Conservation (phyloP, 1,284 basidiomycete species). For the Sutorius eximius region DNA sequence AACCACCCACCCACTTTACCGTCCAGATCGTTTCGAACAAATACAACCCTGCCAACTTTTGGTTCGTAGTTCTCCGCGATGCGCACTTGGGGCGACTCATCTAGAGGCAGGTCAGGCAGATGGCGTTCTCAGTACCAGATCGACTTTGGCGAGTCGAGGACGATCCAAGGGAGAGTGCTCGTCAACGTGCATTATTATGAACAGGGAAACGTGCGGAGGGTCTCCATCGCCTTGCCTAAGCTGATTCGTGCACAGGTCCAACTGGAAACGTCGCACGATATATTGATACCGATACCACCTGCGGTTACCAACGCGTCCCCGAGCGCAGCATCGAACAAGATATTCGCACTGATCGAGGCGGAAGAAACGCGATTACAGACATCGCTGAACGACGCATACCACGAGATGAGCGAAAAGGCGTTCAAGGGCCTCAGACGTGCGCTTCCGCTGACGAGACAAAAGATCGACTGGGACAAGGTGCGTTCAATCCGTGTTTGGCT, state of each 20-base stretch:
- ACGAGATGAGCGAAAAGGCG: conserved; percentile 85
- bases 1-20: conserved; percentile 52
- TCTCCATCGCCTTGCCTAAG: background rate
- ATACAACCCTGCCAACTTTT: conserved; percentile 90
- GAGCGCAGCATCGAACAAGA: conserved; percentile 62
- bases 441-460: conserved; percentile 88
- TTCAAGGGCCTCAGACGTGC: conserved; percentile 89
- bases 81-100: conserved; percentile 1
- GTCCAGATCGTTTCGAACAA: conserved; percentile 90
- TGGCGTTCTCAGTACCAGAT: conserved; percentile 84
- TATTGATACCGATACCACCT: conserved; percentile 65
- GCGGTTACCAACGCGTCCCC: conserved; percentile 52
- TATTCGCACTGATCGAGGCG: conserved; percentile 77
- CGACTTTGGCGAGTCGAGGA: conserved; percentile 51
- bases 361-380: conserved; percentile 78
- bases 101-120: conserved; percentile 73
- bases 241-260: conserved; percentile 65
- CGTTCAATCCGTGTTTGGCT: conserved; percentile 14
- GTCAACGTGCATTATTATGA: conserved; percentile 95
- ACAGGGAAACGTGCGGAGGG: conserved; percentile 80
- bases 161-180: conserved; percentile 63
- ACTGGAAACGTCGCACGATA: conserved; percentile 71
- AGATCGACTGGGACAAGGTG: conserved; percentile 93
- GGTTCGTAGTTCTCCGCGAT: conserved; percentile 44
- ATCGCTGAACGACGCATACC: conserved; percentile 78